phyloP scores from a whole-genome alignment of 345 rosid species.

The Acer saccharum region DNA sequence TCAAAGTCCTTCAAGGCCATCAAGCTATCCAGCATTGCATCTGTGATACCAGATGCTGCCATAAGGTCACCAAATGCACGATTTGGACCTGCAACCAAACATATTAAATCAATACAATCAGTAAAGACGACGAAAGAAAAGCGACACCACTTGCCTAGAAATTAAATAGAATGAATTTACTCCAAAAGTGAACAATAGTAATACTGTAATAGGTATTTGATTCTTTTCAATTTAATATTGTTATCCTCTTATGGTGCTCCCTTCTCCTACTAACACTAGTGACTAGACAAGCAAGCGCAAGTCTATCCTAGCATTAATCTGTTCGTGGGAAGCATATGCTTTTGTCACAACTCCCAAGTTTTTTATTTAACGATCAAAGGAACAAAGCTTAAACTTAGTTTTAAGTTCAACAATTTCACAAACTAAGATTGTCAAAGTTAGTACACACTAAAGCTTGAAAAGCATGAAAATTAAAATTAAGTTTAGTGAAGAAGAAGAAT shows the following conservation, averaged over 20 bases:
- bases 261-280: background rate
- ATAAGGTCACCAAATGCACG: constrained; percentile 95
- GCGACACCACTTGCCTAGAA: background rate
- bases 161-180: background rate
- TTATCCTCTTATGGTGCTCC: background rate
- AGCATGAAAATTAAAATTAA: too few species aligned
- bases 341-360: too few species aligned
- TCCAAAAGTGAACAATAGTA: background rate
- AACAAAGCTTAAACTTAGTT: too few species aligned
- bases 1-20: constrained; percentile 85
- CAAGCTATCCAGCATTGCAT: constrained; percentile 89
- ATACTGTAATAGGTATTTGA: too few species aligned
- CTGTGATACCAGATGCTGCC: constrained; percentile 88
- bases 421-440: too few species aligned
- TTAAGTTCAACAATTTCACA: too few species aligned
- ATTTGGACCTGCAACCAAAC: constrained; percentile 62
- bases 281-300: background rate
- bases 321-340: too few species aligned
- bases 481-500: too few species aligned
- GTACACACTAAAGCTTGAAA: too few species aligned
- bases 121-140: background rate
- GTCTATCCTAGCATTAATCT: too few species aligned
- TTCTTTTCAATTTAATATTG: too few species aligned
- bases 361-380: too few species aligned
- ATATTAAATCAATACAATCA: constrained; percentile 15